Conservation (phyloP, 2,329 filamentous ascomycete genomes). For the Fusarium sublunatum region DNA sequence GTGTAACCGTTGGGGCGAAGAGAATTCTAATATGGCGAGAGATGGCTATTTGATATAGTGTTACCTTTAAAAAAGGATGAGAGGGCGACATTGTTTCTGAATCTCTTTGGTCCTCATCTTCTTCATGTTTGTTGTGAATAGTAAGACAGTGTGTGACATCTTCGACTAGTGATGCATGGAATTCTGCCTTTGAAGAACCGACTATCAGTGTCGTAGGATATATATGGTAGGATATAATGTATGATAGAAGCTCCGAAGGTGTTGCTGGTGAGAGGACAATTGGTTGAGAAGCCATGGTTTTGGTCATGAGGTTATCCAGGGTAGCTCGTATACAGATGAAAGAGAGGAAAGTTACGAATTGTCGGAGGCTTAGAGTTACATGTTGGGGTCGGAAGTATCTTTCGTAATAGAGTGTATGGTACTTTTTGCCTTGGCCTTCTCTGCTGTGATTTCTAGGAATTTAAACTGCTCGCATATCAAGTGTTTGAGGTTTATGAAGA, state of each 20-base stretch:
- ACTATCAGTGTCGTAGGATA: conserved; percentile 76
- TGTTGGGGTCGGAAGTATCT: rapidly evolving
- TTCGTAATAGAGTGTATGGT: not conserved
- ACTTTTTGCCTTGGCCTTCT: not conserved
- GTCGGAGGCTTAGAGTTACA: not conserved
- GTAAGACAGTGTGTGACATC: conserved; percentile 54
- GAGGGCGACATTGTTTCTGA: not conserved
- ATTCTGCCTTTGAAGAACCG: conserved; percentile 72
- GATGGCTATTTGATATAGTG: conserved; percentile 75
- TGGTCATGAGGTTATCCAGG: conserved; percentile 18
- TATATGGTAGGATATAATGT: conserved; percentile 67
- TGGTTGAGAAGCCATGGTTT: conserved; percentile 46
- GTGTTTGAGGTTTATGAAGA: not conserved
- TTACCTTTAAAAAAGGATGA: conserved; percentile 64
- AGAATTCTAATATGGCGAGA: conserved; percentile 75
- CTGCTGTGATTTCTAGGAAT: not conserved
- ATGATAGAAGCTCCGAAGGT: conserved; percentile 71
- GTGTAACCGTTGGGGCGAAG: conserved; percentile 80
- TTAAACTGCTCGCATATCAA: not conserved
- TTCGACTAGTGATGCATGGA: conserved; percentile 68
- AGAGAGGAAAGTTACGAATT: not conserved
- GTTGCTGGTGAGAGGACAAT: conserved; percentile 64
- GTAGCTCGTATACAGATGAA: conserved; percentile 9
- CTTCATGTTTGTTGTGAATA: conserved; percentile 4
- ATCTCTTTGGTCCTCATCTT: conserved; percentile 6